These are phyloP conservation scores for Nannizzia gypsea DNA, from an alignment of 2,329 filamentous ascomycete genomes.

Conservation along the genomic window DNA sequence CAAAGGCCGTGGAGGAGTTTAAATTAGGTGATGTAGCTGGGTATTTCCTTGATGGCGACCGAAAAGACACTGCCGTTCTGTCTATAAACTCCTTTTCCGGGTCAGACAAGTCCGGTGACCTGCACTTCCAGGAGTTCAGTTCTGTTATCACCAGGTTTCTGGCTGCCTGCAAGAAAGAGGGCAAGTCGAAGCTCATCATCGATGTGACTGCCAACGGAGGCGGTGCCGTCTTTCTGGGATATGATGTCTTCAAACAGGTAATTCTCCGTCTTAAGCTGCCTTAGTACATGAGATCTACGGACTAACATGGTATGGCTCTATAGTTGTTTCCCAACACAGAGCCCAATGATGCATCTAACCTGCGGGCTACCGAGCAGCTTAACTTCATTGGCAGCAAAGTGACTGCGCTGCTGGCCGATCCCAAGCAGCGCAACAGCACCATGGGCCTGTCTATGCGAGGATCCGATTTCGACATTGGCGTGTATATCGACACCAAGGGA, in stretches of 20 bases:
- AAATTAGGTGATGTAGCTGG: conserved; percentile 29
- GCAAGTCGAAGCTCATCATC: conserved; percentile 52
- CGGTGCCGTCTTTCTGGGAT: conserved; percentile 39
- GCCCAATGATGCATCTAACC: conserved; percentile 37
- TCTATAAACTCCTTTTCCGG: conserved; percentile 31
- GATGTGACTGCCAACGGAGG: conserved; percentile 52
- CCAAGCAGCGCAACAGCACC: conserved; percentile 3
- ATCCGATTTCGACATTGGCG: conserved; percentile 11
- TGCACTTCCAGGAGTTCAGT: conserved; percentile 22
- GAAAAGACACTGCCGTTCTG: conserved; percentile 35
- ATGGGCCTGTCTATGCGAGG: conserved; percentile 9
- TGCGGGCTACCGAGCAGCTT: conserved; percentile 34
- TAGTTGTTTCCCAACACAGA: conserved; percentile 38
- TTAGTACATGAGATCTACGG: no score
- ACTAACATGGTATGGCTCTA: neutral
- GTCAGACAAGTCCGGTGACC: conserved; percentile 12
- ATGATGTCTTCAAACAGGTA: conserved; percentile 41
- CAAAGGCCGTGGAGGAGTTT: conserved; percentile 27
- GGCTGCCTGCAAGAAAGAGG: conserved; percentile 32
- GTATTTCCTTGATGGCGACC: conserved; percentile 33
- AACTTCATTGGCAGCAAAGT: conserved; percentile 27
- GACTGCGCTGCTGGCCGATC: conserved; percentile 12
- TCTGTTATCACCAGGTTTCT: conserved; percentile 37
- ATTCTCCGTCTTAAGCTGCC: neutral
- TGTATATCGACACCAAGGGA: conserved; percentile 20